A percentile compares a stretch with the other conserved stretches of the same genome.
These are phyloP conservation scores for Malus sylvestris DNA, from an alignment of 306 rosid genomes.

Conservation along the genomic window DNA sequence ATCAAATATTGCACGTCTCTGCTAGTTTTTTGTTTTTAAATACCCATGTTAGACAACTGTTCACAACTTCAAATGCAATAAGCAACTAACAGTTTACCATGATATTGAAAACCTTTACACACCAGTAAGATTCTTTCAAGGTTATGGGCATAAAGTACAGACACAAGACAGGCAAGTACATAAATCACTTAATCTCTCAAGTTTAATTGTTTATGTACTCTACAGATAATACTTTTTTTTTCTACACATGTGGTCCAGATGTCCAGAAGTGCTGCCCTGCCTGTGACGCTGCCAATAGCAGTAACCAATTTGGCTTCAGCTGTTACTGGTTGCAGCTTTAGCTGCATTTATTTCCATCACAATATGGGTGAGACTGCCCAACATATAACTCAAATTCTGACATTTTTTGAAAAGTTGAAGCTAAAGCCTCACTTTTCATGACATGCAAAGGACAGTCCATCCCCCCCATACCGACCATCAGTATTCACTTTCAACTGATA, in stretches of 20 bases:
- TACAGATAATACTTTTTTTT: not conserved
- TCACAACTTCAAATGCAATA: slow-evolving; percentile 14
- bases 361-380: not conserved
- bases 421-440: not conserved
- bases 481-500: not conserved
- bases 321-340: not conserved
- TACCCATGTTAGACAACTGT: slow-evolving; percentile 23
- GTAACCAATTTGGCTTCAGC: not conserved
- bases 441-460: not conserved
- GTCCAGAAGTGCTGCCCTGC: not conserved
- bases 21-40: slow-evolving; percentile 12
- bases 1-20: slow-evolving; percentile 68
- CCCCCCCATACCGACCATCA: not conserved
- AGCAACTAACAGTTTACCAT: slow-evolving; percentile 18
- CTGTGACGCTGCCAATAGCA: not conserved
- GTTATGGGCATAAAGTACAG: not conserved
- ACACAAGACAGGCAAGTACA: not conserved
- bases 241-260: not conserved
- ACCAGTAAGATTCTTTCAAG: not conserved
- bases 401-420: not conserved
- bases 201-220: not conserved
- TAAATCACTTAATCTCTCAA: not conserved
- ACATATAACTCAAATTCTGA: not conserved
- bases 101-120: not conserved
- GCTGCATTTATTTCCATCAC: not conserved